phyloP scores from a whole-genome alignment of 257 asterid genomes.

The Voacanga thouarsii region DNA sequence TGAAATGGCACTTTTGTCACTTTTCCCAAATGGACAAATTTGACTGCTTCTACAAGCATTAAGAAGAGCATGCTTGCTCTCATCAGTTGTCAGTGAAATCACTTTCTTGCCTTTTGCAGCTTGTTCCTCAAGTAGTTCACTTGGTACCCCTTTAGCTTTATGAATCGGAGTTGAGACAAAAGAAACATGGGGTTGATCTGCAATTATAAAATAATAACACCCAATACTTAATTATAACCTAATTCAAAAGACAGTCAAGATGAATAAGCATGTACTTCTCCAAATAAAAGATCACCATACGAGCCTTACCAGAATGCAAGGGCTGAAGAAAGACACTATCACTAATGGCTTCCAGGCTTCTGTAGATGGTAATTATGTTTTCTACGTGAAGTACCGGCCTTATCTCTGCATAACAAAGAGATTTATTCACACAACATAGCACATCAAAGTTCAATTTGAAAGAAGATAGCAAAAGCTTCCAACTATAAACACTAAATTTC shows the following conservation, averaged over 20 bases:
- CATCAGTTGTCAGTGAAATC: neutral
- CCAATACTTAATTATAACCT: no score
- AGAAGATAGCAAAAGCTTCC: neutral
- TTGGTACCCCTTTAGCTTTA: slow-evolving; percentile 8
- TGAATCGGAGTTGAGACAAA: slow-evolving; percentile 14
- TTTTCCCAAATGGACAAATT: no score
- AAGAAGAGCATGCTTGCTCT: no score
- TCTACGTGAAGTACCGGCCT: slow-evolving; percentile 71
- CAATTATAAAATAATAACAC: no score
- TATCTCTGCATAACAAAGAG: slow-evolving; percentile 39
- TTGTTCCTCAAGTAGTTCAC: slow-evolving; percentile 20
- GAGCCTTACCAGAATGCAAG: slow-evolving; percentile 47
- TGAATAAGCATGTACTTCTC: no score
- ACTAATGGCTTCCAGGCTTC: slow-evolving; percentile 52
- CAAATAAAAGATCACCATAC: no score
- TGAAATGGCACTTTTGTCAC: no score
- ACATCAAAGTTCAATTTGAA: neutral
- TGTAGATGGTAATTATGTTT: slow-evolving; percentile 52
- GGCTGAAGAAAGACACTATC: slow-evolving; percentile 42
- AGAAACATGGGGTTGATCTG: slow-evolving; percentile 19
- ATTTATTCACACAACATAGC: neutral
- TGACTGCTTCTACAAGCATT: no score
- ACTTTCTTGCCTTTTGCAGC: neutral
- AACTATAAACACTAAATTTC: neutral
- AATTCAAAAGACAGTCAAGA: no score